Percentiles rank a stretch among this genome's conserved stretches.
Evolutionary conservation across 805 yeast genomes (phyloP).

Genomic region (Saturnispora ahearnii): DNA sequence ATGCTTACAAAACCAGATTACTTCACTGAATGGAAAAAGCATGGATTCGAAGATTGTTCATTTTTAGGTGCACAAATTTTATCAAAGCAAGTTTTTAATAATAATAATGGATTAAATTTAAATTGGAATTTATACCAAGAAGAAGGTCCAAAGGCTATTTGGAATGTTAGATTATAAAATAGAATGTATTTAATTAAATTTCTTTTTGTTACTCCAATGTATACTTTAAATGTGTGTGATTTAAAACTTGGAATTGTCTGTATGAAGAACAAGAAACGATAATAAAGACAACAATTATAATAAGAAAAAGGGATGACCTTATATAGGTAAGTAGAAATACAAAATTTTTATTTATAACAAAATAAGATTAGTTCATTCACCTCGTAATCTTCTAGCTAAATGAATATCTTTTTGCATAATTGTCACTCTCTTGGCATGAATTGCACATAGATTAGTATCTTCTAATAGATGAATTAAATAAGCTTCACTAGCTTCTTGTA

Average conservation of each 20-base stretch:
- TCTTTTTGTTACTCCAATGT: background rate
- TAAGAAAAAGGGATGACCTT: background rate
- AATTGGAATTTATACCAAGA: constrained; percentile 65
- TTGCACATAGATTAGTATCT: constrained; percentile 68
- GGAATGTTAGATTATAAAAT: constrained; percentile 36
- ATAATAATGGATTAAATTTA: constrained; percentile 60
- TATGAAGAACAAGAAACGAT: background rate
- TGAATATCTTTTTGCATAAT: constrained; percentile 80
- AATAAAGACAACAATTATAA: too few relatives aligned
- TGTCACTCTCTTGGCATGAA: constrained; percentile 77
- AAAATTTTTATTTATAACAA: background rate
- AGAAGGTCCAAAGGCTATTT: constrained; percentile 72
- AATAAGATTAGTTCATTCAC: constrained; percentile 21
- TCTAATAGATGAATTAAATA: constrained; percentile 63
- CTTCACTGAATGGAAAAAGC: constrained; percentile 88
- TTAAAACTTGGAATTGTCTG: background rate
- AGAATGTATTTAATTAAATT: background rate
- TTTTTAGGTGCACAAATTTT: constrained; percentile 85
- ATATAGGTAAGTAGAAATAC: background rate
- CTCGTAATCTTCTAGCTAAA: constrained; percentile 69
- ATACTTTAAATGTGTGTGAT: background rate
- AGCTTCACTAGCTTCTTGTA: constrained; percentile 79
- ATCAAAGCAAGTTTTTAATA: constrained; percentile 71
- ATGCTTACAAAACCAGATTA: constrained; percentile 75
- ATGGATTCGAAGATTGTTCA: constrained; percentile 65